phyloP scores from a whole-genome alignment of 768 basidiomycete species.

The Podaxis pistillaris region DNA sequence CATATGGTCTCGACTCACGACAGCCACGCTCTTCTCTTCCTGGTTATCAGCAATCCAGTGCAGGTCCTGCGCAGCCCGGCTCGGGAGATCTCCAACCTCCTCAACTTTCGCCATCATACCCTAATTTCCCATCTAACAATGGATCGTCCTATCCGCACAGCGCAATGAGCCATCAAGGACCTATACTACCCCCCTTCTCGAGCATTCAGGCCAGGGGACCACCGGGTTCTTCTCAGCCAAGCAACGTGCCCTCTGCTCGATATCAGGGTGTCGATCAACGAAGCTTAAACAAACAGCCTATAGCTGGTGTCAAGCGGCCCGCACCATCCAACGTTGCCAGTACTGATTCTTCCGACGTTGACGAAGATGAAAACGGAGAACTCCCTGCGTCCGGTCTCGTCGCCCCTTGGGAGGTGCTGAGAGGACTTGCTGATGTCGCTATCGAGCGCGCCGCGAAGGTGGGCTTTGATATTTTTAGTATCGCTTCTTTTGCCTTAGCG shows the following conservation, averaged over 20 bases:
- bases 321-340: conserved; percentile 71
- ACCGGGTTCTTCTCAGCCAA: conserved; percentile 36
- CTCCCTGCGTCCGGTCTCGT: conserved; percentile 79
- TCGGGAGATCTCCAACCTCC: conserved; percentile 42
- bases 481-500: conserved; percentile 4
- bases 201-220: conserved; percentile 60
- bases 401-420: conserved; percentile 84
- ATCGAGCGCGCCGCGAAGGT: conserved; percentile 79
- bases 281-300: conserved; percentile 31
- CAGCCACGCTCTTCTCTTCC: conserved; percentile 37
- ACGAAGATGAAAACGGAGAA: conserved; percentile 79
- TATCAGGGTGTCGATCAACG: conserved; percentile 45
- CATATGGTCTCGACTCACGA: conserved; percentile 30
- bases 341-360: conserved; percentile 81
- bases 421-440: conserved; percentile 79
- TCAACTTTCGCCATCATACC: conserved; percentile 41
- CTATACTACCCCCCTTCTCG: conserved; percentile 70
- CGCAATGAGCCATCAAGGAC: conserved; percentile 37
- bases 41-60: conserved; percentile 33
- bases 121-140: conserved; percentile 35
- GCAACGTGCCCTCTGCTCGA: conserved; percentile 58
- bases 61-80: conserved; percentile 27
- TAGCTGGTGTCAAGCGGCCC: conserved; percentile 53
- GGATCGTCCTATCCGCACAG: conserved; percentile 34
- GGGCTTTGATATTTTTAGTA: conserved; percentile 20